Evolutionary conservation across 129 eudicot species (phyloP), one percentile per base, ranked within the genome.

Genomic region (Helianthus annuus): DNA sequence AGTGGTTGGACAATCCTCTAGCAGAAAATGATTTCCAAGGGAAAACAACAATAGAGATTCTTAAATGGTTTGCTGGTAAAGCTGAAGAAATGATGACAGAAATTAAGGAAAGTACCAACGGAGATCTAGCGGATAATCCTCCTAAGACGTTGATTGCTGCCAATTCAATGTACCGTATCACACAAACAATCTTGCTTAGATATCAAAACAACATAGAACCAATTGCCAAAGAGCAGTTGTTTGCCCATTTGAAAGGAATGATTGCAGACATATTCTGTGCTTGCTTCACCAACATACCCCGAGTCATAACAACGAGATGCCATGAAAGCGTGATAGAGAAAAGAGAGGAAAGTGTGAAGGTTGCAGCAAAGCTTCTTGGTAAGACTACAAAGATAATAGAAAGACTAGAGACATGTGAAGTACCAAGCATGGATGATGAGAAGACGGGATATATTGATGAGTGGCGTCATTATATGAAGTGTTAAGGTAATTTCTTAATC

Each of bases 131-230:
- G 51, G 64, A 63, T 8, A 57, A n/a, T 44, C 58, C 78, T 55
- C 32, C 44, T 11, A 13, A 24, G 32, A 54, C 14, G 34, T 57
- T 85, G 54, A 7, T 79, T 46, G 84, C 71, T 53, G 80, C 85
- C 32, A 85, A 85, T 64, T 78, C 83, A 10, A 81, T 85, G 85
- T 66, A 85, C 52, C 73, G 82, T 57, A 76, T 76, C 16, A 39
- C 80, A 9, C 55, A 62, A 68, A 80, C 82, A 45, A 52, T 84
- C 17, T 13, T 84, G 69, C 34, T 51, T 49, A 46, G 15, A 6
- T 7, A 46, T 32, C 38, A 64, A 17, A 29, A 8, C 45, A 56
- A 64, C 51, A 14, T 4, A 6, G 64, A 66, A 34, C 48, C 32
- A 8, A 39, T 64, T 2, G 55, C 48, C 10, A 19, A 56, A 2